phyloP scores from a whole-genome alignment of 2,329 filamentous ascomycete species.

The Cordyceps tenuipes region DNA sequence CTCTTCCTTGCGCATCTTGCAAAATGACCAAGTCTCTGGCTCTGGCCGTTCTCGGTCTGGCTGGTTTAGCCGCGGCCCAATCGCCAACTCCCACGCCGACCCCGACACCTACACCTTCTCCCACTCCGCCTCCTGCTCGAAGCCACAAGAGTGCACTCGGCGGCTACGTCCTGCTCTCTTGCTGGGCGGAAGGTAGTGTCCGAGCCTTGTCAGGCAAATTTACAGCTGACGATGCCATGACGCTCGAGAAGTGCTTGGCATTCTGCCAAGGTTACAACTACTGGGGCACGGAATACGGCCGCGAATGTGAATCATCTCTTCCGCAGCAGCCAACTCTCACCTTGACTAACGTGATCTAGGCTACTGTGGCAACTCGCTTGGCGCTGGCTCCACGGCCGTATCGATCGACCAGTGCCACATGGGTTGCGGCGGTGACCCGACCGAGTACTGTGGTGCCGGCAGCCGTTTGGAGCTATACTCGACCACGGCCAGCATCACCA shows the following conservation, averaged over 20 bases:
- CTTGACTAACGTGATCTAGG: conserved; percentile 18
- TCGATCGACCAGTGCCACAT: conserved; percentile 29
- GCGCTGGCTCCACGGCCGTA: conserved; percentile 20
- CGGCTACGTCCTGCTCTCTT: conserved; percentile 37
- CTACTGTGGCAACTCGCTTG: conserved; percentile 40
- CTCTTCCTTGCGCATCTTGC: not conserved
- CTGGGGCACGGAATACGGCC: conserved; percentile 44
- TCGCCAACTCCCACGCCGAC: conserved; percentile 33
- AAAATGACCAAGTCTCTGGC: conserved; percentile 16
- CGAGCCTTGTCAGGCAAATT: conserved; percentile 35
- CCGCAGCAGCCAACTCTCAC: not conserved
- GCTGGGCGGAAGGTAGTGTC: conserved; percentile 37
- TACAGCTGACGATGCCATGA: conserved; percentile 41
- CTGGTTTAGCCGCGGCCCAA: conserved; percentile 16
- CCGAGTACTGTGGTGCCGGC: conserved; percentile 35
- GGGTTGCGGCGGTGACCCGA: conserved; percentile 32
- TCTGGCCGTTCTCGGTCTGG: conserved; percentile 30
- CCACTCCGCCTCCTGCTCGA: conserved; percentile 21
- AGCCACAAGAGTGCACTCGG: conserved; percentile 32
- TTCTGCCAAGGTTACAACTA: conserved; percentile 40
- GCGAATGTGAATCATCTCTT: conserved; percentile 33
- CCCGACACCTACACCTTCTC: conserved; percentile 20
- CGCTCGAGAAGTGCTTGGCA: conserved; percentile 36
- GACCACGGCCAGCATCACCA: conserved; percentile 29
- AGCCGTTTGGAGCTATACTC: conserved; percentile 36